A percentile compares a stretch with the other conserved stretches of the same genome.
phyloP scores from a whole-genome alignment of 139 green algal genomes.

The Volvox africanus region DNA sequence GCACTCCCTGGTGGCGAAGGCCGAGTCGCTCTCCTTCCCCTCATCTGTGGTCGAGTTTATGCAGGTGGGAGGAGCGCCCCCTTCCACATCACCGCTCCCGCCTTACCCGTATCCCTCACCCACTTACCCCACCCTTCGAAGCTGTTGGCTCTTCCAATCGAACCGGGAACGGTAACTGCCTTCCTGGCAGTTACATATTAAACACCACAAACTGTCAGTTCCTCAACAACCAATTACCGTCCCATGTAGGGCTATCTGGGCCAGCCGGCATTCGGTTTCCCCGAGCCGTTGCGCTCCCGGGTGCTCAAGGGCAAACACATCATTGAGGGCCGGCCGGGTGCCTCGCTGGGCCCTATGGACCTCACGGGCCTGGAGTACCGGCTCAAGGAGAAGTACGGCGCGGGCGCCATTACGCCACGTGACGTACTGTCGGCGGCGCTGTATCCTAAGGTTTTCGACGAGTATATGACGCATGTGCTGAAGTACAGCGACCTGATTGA shows the following conservation, averaged over 20 bases:
- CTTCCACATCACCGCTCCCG: too few species aligned
- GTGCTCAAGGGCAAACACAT: slow-evolving; percentile 82
- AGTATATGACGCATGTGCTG: slow-evolving; percentile 77
- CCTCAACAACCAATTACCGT: background rate
- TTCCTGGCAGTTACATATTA: too few species aligned
- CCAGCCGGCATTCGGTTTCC: slow-evolving; percentile 85
- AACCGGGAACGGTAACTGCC: too few species aligned
- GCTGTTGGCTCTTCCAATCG: background rate
- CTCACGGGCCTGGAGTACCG: slow-evolving; percentile 73
- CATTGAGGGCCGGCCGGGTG: slow-evolving; percentile 74
- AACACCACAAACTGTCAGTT: too few species aligned
- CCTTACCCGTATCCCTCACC: background rate
- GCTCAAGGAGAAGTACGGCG: slow-evolving; percentile 75
- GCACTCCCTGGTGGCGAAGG: slow-evolving; percentile 80
- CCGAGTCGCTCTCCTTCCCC: slow-evolving; percentile 86
- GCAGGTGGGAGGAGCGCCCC: slow-evolving; percentile 57
- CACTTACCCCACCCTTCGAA: background rate
- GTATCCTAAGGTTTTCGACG: slow-evolving; percentile 92
- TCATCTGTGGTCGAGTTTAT: slow-evolving; percentile 90
- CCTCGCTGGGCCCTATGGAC: slow-evolving; percentile 74
- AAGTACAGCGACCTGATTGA: slow-evolving; percentile 81
- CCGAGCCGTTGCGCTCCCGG: slow-evolving; percentile 85
- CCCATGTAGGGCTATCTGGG: slow-evolving; percentile 75
- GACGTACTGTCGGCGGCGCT: slow-evolving; percentile 89
- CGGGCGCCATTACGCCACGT: slow-evolving; percentile 64